Evolutionary conservation across 1,139 yeast genomes (phyloP).

Genomic region (Saccharomycopsis hybrid): DNA sequence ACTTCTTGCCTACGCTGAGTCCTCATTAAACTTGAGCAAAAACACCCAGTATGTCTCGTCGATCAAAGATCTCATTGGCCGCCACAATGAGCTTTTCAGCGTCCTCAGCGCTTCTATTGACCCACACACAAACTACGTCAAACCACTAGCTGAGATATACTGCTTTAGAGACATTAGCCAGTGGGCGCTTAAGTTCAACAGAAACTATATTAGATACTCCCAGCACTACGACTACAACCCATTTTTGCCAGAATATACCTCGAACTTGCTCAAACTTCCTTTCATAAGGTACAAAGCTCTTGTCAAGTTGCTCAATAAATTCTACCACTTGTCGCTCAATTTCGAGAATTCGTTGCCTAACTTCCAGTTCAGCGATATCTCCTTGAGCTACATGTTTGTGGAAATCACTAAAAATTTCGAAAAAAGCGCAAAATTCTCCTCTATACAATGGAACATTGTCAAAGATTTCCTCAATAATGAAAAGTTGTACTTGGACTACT

Average conservation of each 20-base stretch:
- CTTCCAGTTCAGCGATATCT: constrained; percentile 13
- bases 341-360: constrained; percentile 12
- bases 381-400: constrained; percentile 8
- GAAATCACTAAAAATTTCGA: constrained; percentile 15
- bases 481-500: constrained; percentile 18
- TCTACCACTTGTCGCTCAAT: constrained; percentile 11
- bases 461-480: constrained; percentile 18
- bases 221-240: constrained; percentile 10
- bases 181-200: constrained; percentile 15
- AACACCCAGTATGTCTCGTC: neutral
- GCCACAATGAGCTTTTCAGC: constrained; percentile 1
- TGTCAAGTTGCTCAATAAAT: constrained; percentile 7
- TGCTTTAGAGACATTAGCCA: constrained; percentile 16
- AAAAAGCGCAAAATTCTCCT: constrained; percentile 8
- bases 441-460: constrained; percentile 17
- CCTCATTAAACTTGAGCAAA: neutral
- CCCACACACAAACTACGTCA: neutral
- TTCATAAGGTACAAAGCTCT: constrained; percentile 19
- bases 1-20: constrained; percentile 4
- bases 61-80: neutral
- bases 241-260: neutral
- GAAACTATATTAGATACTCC: constrained; percentile 11
- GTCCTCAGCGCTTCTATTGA: neutral
- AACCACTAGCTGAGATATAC: constrained; percentile 15
- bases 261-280: constrained; percentile 15